A percentile compares a stretch with the other conserved stretches of the same genome.
phyloP scores from a whole-genome alignment of 2,329 filamentous ascomycete species.

The Aspergillus ochraceus region DNA sequence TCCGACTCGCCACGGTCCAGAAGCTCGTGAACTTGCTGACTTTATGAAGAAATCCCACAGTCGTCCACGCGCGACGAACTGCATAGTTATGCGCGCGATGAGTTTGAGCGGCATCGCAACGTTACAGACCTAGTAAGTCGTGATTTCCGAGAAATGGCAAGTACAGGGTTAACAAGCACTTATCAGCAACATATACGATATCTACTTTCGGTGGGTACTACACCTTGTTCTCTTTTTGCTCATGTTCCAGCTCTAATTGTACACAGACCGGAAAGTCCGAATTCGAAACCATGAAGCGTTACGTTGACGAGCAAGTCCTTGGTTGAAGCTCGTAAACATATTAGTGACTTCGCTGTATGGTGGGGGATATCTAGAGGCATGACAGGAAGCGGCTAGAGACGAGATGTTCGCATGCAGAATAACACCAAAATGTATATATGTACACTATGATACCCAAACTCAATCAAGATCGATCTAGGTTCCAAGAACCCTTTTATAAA shows the following conservation, averaged over 20 bases:
- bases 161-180: neutral
- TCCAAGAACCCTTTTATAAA: neutral
- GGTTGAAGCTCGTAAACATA: conserved; percentile 12
- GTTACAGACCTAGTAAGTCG: conserved; percentile 43
- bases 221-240: neutral
- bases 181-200: conserved; percentile 46
- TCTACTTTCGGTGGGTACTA: conserved; percentile 41
- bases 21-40: conserved; percentile 1
- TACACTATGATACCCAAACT: conserved; percentile 21
- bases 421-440: conserved; percentile 18
- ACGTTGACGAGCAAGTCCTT: conserved; percentile 46
- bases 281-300: conserved; percentile 48
- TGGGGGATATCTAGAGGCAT: no score
- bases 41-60: conserved; percentile 36
- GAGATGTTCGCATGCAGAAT: neutral
- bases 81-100: conserved; percentile 42
- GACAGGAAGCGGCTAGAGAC: neutral
- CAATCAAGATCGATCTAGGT: neutral
- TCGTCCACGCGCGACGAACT: conserved; percentile 44
- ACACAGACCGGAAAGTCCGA: conserved; percentile 46
- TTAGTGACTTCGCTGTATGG: no score
- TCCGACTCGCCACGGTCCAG: neutral
- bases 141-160: neutral
- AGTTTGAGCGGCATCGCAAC: conserved; percentile 45
- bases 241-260: conserved; percentile 1